These are phyloP conservation scores for Cercospora janseana DNA, from an alignment of 2,329 filamentous ascomycete species.

Conservation along the genomic window DNA sequence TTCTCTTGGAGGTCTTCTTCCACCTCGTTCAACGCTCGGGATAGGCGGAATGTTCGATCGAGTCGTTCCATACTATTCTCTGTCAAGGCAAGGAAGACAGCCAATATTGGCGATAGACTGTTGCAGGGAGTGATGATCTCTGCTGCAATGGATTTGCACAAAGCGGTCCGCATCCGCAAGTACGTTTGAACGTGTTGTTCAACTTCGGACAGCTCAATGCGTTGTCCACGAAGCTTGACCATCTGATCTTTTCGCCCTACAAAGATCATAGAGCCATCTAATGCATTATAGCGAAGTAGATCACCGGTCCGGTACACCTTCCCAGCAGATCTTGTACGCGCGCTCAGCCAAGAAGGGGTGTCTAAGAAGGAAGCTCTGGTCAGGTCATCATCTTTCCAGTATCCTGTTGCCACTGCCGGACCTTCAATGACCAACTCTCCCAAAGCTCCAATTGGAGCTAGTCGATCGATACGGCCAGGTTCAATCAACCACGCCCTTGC, in stretches of 20 bases:
- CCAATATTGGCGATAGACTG: neutral
- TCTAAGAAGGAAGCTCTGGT: conserved; percentile 2
- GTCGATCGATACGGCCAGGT: conserved; percentile 35
- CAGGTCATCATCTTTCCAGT: conserved; percentile 15
- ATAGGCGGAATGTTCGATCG: conserved; percentile 2
- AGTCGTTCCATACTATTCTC: neutral
- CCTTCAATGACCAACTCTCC: conserved; percentile 18
- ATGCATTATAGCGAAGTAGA: conserved; percentile 54
- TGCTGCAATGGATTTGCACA: conserved; percentile 9
- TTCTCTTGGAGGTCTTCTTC: conserved; percentile 46
- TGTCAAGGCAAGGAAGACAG: neutral
- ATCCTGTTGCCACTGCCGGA: conserved; percentile 12
- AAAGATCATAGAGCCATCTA: conserved; percentile 47
- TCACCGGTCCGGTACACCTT: conserved; percentile 51
- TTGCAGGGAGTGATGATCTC: conserved; percentile 1
- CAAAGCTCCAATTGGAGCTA: conserved; percentile 11
- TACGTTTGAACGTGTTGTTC: conserved; percentile 40
- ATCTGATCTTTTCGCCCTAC: conserved; percentile 70
- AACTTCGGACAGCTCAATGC: conserved; percentile 74
- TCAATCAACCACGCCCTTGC: conserved; percentile 16
- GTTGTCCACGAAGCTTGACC: conserved; percentile 73
- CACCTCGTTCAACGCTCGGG: conserved; percentile 44
- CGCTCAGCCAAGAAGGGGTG: conserved; percentile 39
- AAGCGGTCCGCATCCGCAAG: neutral
- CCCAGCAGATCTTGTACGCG: neutral